A percentile compares a stretch with the other conserved stretches of the same genome.
phyloP scores from a whole-genome alignment of 73 alveolate species.

The Stentor roeselii region DNA sequence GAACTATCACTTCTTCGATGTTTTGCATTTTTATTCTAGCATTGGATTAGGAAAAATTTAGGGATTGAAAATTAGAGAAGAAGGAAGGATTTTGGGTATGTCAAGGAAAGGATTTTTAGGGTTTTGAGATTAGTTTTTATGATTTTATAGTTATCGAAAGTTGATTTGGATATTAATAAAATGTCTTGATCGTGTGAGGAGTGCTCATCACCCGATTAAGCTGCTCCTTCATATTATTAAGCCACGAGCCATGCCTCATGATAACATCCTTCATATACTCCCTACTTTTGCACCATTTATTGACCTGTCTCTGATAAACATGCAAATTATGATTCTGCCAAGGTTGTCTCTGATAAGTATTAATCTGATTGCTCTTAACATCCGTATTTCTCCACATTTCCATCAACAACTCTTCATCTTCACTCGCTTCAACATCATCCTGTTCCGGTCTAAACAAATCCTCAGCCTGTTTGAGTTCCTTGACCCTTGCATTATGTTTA shows the following conservation, averaged over 20 bases:
- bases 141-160: too few relatives aligned
- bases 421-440: neutral
- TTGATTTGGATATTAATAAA: too few relatives aligned
- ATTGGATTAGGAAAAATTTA: too few relatives aligned
- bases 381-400: slow-evolving; percentile 20
- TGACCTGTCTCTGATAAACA: slow-evolving; percentile 19
- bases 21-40: slow-evolving; percentile 26
- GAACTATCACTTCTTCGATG: slow-evolving; percentile 76
- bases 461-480: slow-evolving; percentile 14
- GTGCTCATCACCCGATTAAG: neutral
- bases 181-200: neutral
- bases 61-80: too few relatives aligned
- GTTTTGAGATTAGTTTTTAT: too few relatives aligned
- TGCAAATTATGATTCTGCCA: slow-evolving; percentile 15
- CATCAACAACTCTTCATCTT: slow-evolving; percentile 1
- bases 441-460: neutral
- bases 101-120: too few relatives aligned
- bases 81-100: too few relatives aligned
- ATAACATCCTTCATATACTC: slow-evolving; percentile 25
- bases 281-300: neutral
- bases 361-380: neutral
- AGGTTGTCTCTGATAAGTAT: neutral
- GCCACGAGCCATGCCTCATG: slow-evolving; percentile 23
- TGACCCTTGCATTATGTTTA: slow-evolving; percentile 2
- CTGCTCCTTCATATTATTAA: slow-evolving; percentile 27